A percentile compares a stretch with the other conserved stretches of the same genome.
These are phyloP conservation scores for Neonectria coccinea DNA, from an alignment of 2,329 filamentous ascomycete species.

Conservation along the genomic window DNA sequence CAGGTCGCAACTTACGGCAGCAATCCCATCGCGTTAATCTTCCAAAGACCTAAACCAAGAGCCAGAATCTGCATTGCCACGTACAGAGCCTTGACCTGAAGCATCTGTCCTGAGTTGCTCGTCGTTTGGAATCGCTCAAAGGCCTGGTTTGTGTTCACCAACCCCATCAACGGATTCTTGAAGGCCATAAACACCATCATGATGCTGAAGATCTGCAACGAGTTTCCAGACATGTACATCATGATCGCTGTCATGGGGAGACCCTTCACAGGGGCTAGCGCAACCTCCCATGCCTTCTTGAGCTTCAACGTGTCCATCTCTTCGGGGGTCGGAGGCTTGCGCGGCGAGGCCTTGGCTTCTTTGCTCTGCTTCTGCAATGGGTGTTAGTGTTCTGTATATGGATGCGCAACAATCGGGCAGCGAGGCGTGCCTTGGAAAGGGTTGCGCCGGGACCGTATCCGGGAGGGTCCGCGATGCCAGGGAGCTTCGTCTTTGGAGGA, in stretches of 20 bases:
- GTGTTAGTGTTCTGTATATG: slow-evolving; percentile 20
- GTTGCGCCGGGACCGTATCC: slow-evolving; percentile 75
- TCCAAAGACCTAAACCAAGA: slow-evolving; percentile 90
- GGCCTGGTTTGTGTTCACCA: slow-evolving; percentile 85
- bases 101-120: slow-evolving; percentile 76
- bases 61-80: slow-evolving; percentile 87
- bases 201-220: slow-evolving; percentile 98
- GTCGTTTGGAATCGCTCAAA: slow-evolving; percentile 92
- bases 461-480: slow-evolving; percentile 83
- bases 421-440: slow-evolving; percentile 66
- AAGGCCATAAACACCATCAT: slow-evolving; percentile 99
- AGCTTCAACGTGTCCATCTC: slow-evolving; percentile 97
- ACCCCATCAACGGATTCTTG: slow-evolving; percentile 91
- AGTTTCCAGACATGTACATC: slow-evolving; percentile 99
- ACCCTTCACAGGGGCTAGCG: slow-evolving; percentile 91
- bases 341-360: slow-evolving; percentile 61
- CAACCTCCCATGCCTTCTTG: slow-evolving; percentile 99
- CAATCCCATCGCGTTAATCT: slow-evolving; percentile 95
- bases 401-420: slow-evolving; percentile 1
- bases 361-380: slow-evolving; percentile 62
- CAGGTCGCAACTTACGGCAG: slow-evolving; percentile 75
- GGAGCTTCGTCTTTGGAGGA: slow-evolving; percentile 71
- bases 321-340: slow-evolving; percentile 77
- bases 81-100: slow-evolving; percentile 89
- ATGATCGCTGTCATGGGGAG: slow-evolving; percentile 98